Evolutionary conservation across 768 basidiomycete genomes (phyloP).

Genomic region (Termitomyces sp.): DNA sequence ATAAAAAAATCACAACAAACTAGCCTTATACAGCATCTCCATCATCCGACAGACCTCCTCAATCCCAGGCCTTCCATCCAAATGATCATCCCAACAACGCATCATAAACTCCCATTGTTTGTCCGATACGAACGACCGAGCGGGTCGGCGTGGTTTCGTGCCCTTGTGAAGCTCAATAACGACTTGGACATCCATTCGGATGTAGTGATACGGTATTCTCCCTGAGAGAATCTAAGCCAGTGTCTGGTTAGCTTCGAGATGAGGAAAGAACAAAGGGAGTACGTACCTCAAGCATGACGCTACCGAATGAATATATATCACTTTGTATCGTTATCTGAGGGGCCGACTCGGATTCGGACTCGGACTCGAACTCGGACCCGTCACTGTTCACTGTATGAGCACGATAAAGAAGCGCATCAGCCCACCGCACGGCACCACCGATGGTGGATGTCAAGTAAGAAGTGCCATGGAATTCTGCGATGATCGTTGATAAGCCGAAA

Average conservation of each 20-base stretch:
- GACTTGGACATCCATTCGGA: slow-evolving; percentile 35
- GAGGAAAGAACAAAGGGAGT: not conserved
- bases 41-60: too few species aligned
- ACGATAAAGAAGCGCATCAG: slow-evolving; percentile 38
- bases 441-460: slow-evolving; percentile 32
- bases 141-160: slow-evolving; percentile 36
- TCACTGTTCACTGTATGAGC: slow-evolving; percentile 23
- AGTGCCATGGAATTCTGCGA: slow-evolving; percentile 27
- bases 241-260: not conserved
- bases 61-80: slow-evolving; percentile 11
- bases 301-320: slow-evolving; percentile 47
- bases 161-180: slow-evolving; percentile 38
- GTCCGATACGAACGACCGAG: slow-evolving; percentile 32
- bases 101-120: slow-evolving; percentile 39
- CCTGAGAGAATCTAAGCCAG: slow-evolving; percentile 33
- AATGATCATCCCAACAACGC: slow-evolving; percentile 34
- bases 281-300: slow-evolving; percentile 39
- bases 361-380: too few species aligned
- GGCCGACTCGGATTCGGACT: too few species aligned
- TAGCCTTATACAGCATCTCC: too few species aligned
- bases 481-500: slow-evolving; percentile 42
- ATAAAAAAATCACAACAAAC: too few species aligned
- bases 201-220: slow-evolving; percentile 38
- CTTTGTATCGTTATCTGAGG: slow-evolving; percentile 25
- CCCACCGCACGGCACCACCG: slow-evolving; percentile 46